These are phyloP conservation scores for Myxozyma sirexii DNA, from an alignment of 805 yeast species.

Conservation along the genomic window DNA sequence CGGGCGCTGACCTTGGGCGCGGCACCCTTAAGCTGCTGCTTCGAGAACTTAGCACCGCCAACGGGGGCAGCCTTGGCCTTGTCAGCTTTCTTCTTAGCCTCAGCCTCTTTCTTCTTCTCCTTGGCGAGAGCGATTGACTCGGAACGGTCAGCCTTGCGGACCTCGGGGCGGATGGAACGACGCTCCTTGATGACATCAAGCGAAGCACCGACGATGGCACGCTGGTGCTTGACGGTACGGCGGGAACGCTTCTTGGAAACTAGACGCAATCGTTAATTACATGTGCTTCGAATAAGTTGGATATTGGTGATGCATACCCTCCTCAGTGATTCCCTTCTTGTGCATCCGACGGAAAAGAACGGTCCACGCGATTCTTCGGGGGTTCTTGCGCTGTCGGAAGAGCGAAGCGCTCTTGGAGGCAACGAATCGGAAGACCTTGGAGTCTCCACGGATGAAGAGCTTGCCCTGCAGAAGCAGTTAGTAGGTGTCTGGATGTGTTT, in stretches of 20 bases:
- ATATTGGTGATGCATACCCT: constrained; percentile 43
- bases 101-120: constrained; percentile 72
- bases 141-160: constrained; percentile 96
- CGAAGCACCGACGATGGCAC: constrained; percentile 99
- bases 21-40: constrained; percentile 98
- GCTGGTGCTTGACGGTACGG: constrained; percentile 97
- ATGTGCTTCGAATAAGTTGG: no score
- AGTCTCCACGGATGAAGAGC: constrained; percentile 98
- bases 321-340: constrained; percentile 99
- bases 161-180: constrained; percentile 94
- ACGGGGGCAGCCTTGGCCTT: constrained; percentile 68
- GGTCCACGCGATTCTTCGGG: constrained; percentile 99
- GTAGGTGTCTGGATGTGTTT: not conserved
- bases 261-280: not conserved
- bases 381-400: constrained; percentile 99
- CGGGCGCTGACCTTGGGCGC: constrained; percentile 96
- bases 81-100: constrained; percentile 93
- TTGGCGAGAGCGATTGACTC: constrained; percentile 65
- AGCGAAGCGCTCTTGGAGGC: constrained; percentile 96
- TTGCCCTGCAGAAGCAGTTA: constrained; percentile 80
- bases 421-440: constrained; percentile 99
- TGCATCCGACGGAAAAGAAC: constrained; percentile 99
- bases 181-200: constrained; percentile 97
- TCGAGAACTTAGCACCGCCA: constrained; percentile 77
- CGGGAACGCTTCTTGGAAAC: constrained; percentile 95